Evolutionary conservation across 2,329 filamentous ascomycete species (phyloP).

Genomic region (Penicillium verrucosum): DNA sequence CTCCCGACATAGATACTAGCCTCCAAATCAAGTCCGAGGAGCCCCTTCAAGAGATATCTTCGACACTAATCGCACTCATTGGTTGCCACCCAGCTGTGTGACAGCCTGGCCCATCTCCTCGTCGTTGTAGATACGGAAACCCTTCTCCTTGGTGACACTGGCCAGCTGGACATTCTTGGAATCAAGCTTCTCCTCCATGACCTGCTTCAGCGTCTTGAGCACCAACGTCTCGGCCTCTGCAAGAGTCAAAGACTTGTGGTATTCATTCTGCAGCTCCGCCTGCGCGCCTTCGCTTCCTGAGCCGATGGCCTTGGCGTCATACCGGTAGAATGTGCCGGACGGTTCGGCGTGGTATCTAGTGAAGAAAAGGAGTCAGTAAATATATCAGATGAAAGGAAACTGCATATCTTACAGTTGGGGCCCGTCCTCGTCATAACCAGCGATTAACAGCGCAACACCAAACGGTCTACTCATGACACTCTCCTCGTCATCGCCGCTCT

Average conservation of each 20-base stretch:
- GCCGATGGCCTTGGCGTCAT: conserved; percentile 97
- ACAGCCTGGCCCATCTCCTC: conserved; percentile 96
- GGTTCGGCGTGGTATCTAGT: conserved; percentile 89
- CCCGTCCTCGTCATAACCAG: conserved; percentile 94
- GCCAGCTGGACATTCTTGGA: conserved; percentile 98
- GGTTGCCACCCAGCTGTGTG: conserved; percentile 57
- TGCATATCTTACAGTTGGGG: conserved; percentile 67
- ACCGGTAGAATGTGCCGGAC: conserved; percentile 96
- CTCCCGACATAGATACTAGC: conserved; percentile 19
- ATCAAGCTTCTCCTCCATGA: conserved; percentile 99
- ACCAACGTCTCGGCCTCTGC: conserved; percentile 91
- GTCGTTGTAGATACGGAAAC: conserved; percentile 97
- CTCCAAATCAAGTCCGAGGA: conserved; percentile 14
- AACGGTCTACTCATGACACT: conserved; percentile 98
- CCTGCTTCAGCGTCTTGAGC: conserved; percentile 97
- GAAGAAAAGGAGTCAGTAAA: not conserved
- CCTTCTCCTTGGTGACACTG: conserved; percentile 95
- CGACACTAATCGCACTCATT: conserved; percentile 27
- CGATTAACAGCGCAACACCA: conserved; percentile 92
- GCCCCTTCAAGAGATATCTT: conserved; percentile 11
- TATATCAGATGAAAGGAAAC: not conserved
- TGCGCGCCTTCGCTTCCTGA: conserved; percentile 96
- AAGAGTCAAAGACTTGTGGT: conserved; percentile 95
- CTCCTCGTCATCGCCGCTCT: conserved; percentile 96
- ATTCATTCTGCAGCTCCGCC: conserved; percentile 97